Percentiles rank a stretch among this genome's conserved stretches.
Conservation (phyloP, 179 eudicot species). For the Drosera spatulata region DNA sequence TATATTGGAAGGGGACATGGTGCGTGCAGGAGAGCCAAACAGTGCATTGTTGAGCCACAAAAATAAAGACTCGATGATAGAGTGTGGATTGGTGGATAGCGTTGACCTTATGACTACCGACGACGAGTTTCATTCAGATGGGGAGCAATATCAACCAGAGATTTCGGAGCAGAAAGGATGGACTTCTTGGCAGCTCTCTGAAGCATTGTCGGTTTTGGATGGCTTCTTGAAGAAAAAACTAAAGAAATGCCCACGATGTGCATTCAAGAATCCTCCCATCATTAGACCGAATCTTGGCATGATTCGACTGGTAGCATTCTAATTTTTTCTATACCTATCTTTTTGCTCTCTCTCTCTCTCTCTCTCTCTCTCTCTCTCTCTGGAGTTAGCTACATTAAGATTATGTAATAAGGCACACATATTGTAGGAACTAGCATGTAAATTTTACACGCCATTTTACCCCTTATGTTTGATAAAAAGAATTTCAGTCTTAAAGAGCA, state of each 20-base stretch:
- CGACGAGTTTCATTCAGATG: slow-evolving; percentile 20
- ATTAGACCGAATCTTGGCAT: slow-evolving; percentile 77
- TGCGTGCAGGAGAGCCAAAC: slow-evolving; percentile 51
- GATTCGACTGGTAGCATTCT: slow-evolving; percentile 61
- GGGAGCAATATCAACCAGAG: slow-evolving; percentile 8
- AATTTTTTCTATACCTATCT: not conserved
- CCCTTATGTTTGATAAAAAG: no score
- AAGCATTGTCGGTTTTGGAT: slow-evolving; percentile 47
- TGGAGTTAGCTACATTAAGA: no score
- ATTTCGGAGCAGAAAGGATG: slow-evolving; percentile 24
- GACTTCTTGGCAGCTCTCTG: slow-evolving; percentile 74
- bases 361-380: no score
- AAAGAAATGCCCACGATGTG: slow-evolving; percentile 36
- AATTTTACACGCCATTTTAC: no score
- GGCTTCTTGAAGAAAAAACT: slow-evolving; percentile 31
- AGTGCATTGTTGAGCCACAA: not conserved
- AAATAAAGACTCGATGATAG: not conserved
- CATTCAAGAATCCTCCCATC: slow-evolving; percentile 43
- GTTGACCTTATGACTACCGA: slow-evolving; percentile 22
- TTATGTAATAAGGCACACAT: no score
- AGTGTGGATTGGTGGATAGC: not conserved
- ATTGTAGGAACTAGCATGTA: no score
- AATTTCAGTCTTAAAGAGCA: no score
- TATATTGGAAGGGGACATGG: slow-evolving; percentile 55
- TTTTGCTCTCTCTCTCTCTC: no score